Base-by-base conservation (phyloP, 495 filamentous ascomycete genomes). In the Oidiodendron maius region DNA sequence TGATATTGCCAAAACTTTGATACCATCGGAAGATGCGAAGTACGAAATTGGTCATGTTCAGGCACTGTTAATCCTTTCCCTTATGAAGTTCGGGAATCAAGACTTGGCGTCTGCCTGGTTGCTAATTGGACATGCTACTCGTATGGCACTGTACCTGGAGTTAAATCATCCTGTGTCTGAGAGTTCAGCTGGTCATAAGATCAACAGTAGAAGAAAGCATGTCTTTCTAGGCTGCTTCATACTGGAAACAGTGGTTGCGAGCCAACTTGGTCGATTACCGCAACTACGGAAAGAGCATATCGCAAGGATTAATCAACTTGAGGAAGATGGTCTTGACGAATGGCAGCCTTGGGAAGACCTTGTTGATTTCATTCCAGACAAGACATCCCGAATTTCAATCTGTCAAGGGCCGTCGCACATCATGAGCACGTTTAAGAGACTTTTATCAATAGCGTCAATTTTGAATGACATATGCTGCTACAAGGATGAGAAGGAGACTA, bases 151-250 rank as follows among this genome's bases (percentile, higher is more conserved):
- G 17, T 65, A 71, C 20, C 65, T 83, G 52, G 65, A 68, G 11
- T 53, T 77, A 5, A 59, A 68, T 21, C 54, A 61, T 5, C 52
- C 64, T n/a, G 62, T 63, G 13, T 65, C 68, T 18, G 13, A 28
- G 21, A n/a, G 18, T 10, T 35, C 22, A 6, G 13, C 20, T 37
- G 21, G 20, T 1, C 23, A 18, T n/a, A 50, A 48, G 6, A 43
- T 55, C 1, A 69, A 71, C 45, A 54, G 64, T 32, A 47, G 50
- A 37, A 60, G 64, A 21, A 76, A 68, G 49, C 77, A 70, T 21
- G 74, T 72, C 1, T 76, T 75, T 41, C 62, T 82, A 26, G 81
- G 77, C 20, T 86, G 82, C 50, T 83, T 84, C 50, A 64, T 86
- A 1, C 52, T 87, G 3, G 84, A 89, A 44, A 83, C 76, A 0